Base-by-base conservation (phyloP, 345 rosid genomes). In the Noccaea bulbosa region DNA sequence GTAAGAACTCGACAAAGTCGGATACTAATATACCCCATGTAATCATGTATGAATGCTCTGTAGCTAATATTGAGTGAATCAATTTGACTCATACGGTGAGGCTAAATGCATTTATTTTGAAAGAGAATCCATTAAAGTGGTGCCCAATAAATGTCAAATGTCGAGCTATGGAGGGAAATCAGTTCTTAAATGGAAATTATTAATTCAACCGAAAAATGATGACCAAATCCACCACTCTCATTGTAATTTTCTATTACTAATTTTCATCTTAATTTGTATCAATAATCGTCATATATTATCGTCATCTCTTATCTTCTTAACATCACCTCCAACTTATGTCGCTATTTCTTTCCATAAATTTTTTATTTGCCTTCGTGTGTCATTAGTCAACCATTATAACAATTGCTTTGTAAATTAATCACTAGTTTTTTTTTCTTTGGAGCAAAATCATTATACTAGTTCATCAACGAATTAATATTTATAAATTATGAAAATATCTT, bases 1-100 rank as follows among this genome's bases (percentile, higher is more conserved):
- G 69, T 44, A 62, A 46, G 35, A 71, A 53, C 55, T 71, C 76
- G 55, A 35, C 62, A 62, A 45, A 52, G 46, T 62, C 3, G 38
- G 62, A 52, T 41, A 10, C n/a, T 8, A 65, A 15, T 38, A 15
- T 7, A 34, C 8, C 12, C 60, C 41, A 55, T 4, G 15, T 55
- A n/a, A n/a, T n/a, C n/a, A 56, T 37, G 62, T 6, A 37, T 56
- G 52, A 41, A 62, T 61, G 62, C 45, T 41, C 51, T 62, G 52
- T 15, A 62, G 10, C 4, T n/a, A 61, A 15, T 11, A 40, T 30
- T 5, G 14, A 49, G 51, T 39, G 2, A 39, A 16, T 60, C n/a
- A 50, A 12, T 50, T 12, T 34, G 38, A 61, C 16, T 17, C 38
- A 33, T 9, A 32, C 33, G 16, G n/a, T 45, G 53, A 50, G 34